Evolutionary conservation across 2,329 filamentous ascomycete genomes (phyloP), one percentile per base, ranked within the genome.

Genomic region (Immersiporthe knoxdaviesiana): DNA sequence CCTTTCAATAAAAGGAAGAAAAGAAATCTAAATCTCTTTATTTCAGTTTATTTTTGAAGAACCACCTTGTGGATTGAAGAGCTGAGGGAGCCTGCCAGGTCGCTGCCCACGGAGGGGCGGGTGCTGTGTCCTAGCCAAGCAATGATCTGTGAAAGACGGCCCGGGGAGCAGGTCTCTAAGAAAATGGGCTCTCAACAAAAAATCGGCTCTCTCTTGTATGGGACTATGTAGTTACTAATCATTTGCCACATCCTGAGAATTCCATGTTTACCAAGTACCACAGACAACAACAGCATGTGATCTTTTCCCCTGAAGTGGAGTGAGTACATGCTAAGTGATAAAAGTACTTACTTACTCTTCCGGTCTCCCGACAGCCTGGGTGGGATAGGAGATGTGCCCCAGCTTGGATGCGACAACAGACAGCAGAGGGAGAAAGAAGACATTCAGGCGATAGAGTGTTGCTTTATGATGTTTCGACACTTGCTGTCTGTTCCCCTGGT

Each of bases 141-240:
- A 56, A 56, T 56, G 52, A 56, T 30, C 24, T 56, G 52, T 56
- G 27, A 56, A n/a, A 35, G 41, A 18, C 44, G 44, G 44, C 24
- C 12, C 24, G 52, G 24, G 52, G 52, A 24, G 52, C 24, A 56
- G 27, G n/a, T n/a, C n/a, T 18, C 52, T 18, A 8, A 3, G 21
- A 47, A n/a, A 47, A 47, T n/a, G n/a, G n/a, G n/a, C n/a, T n/a
- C 18, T 30, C 56, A 59, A 37, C 56, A 59, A 59, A 59, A 30
- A 14, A 4, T 2, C 16, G 4, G 4, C 35, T 35, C 35, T 35
- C 35, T 35, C 8, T 35, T 35, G 35, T 35, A 35, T 30, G 5
- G 52, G 21, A 24, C 10, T 54, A n/a, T 16, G 4, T 8, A 35
- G 50, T 27, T 7, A 30, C 16, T 16, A 27, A 16, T 14, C 16